phyloP scores from a whole-genome alignment of 1,139 yeast genomes.

The Ogataea hybrid region DNA sequence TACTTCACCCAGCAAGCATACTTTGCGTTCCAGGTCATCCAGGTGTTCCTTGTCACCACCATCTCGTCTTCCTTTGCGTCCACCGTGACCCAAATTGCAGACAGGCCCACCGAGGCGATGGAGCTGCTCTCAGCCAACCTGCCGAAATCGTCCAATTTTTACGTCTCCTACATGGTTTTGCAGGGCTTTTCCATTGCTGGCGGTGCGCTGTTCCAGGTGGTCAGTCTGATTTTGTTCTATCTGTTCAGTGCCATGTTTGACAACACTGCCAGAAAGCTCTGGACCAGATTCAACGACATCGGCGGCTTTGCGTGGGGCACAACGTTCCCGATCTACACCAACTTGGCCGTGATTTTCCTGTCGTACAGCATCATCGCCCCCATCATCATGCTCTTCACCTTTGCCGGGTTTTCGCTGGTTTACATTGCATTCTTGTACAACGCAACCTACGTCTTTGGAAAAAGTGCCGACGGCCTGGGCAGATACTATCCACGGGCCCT shows the following conservation, averaged over 20 bases:
- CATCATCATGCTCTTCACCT: slow-evolving; percentile 55
- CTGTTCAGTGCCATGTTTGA: slow-evolving; percentile 69
- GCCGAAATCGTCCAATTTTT: slow-evolving; percentile 75
- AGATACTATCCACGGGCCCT: slow-evolving; percentile 64
- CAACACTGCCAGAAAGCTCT: slow-evolving; percentile 78
- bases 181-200: slow-evolving; percentile 84
- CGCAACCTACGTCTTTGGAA: slow-evolving; percentile 54
- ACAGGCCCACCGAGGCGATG: slow-evolving; percentile 57
- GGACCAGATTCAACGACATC: slow-evolving; percentile 62
- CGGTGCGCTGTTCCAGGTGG: slow-evolving; percentile 75
- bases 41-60: slow-evolving; percentile 79
- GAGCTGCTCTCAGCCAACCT: slow-evolving; percentile 54
- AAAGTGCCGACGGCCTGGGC: slow-evolving; percentile 61
- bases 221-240: slow-evolving; percentile 64
- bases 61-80: slow-evolving; percentile 79
- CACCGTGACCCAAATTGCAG: slow-evolving; percentile 52
- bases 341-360: slow-evolving; percentile 73
- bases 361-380: slow-evolving; percentile 85
- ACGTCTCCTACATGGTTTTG: slow-evolving; percentile 56
- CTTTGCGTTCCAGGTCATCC: slow-evolving; percentile 86
- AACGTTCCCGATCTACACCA: slow-evolving; percentile 78
- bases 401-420: slow-evolving; percentile 43
- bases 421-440: slow-evolving; percentile 63
- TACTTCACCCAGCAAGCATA: slow-evolving; percentile 81
- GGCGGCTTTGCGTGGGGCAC: slow-evolving; percentile 82